Evolutionary conservation across 768 basidiomycete species (phyloP), one percentile per base, ranked within the genome.

Genomic region (Galerina sulciceps): DNA sequence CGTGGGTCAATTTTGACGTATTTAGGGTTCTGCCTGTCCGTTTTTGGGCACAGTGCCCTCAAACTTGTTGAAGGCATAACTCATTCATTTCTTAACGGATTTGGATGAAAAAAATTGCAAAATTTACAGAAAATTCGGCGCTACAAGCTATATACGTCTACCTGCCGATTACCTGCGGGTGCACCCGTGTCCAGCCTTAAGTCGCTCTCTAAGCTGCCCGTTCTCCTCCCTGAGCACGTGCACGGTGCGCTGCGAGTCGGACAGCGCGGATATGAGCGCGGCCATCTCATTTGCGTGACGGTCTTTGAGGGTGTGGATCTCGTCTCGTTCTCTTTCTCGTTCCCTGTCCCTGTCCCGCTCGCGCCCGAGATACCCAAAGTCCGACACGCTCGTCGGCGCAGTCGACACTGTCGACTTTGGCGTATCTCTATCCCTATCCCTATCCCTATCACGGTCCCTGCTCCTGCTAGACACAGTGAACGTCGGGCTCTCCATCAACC

Each of bases 171-270:
- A n/a, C n/a, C n/a, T n/a, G n/a, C n/a, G n/a, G n/a, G n/a, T n/a
- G n/a, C n/a, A n/a, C n/a, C n/a, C n/a, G n/a, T n/a, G n/a, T 78
- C 76, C 3, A 81, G 35, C 49, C 76, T 64, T n/a, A n/a, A n/a
- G n/a, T n/a, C n/a, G n/a, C 45, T 76, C 78, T 44, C 82, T 67
- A 31, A 85, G 66, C 55, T 81, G 78, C 13, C 61, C 61, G 60
- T 91, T 92, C 72, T 93, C 90, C 51, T 88, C 88, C 15, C 89
- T 74, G 37, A 93, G 73, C 15, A 87, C 71, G 61, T 83, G 81
- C 2, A 78, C 81, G 13, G 85, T 87, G 46, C 87, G 77, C 67
- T 93, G 91, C 0, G 89, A 87, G 67, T 93, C 91, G 0, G 89
- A 88, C 5, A 93, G 76, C 4, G 91, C 91, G 26, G 77, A 74